Evolutionary conservation across 1,139 yeast genomes (phyloP), one percentile per base, ranked within the genome.

Genomic region (Yamadazyma buinensis): DNA sequence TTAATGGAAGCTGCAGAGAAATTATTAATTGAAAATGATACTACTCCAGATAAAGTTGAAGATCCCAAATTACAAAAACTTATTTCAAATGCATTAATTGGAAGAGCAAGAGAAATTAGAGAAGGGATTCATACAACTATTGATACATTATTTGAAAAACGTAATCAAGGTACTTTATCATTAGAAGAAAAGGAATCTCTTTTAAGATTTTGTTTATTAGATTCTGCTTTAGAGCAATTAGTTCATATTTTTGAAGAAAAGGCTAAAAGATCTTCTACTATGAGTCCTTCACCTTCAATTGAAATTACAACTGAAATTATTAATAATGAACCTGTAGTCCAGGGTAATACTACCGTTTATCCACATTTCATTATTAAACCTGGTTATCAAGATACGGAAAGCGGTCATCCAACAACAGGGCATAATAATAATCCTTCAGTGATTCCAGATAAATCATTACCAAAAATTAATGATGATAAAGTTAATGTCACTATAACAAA

Each of bases 1-100:
- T 52, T 80, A 34, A 79, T 84, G 48, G 80, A 79, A 52, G 74
- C 84, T 3, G 87, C 86, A 0, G 85, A 77, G 39, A 75, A 75
- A 40, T 55, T 81, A 35, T 55, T 80, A 35, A 61, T 62, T 37
- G 67, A 72, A 45, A 48, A 55, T 39, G 67, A 65, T 30, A 59
- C 57, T 22, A 31, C 34, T 21, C 44, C 48, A 13, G 56, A 55
- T 12, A 57, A 57, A 31, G 51, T 51, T 32, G 70, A 61, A 26
- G 71, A 68, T 35, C 46, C 55, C 27, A 67, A 67, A 44, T 51
- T 67, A 27, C 70, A 67, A 44, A 59, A 51, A 34, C 60, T 65
- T 33, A 61, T 68, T 32, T 57, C 70, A 15, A 64, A 65, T 44
- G 72, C 75, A 0, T 55, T 68, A 35, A 55, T 69, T 26, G 69